Evolutionary conservation across 768 basidiomycete genomes (phyloP).

Genomic region (Trametes cinnabarina): DNA sequence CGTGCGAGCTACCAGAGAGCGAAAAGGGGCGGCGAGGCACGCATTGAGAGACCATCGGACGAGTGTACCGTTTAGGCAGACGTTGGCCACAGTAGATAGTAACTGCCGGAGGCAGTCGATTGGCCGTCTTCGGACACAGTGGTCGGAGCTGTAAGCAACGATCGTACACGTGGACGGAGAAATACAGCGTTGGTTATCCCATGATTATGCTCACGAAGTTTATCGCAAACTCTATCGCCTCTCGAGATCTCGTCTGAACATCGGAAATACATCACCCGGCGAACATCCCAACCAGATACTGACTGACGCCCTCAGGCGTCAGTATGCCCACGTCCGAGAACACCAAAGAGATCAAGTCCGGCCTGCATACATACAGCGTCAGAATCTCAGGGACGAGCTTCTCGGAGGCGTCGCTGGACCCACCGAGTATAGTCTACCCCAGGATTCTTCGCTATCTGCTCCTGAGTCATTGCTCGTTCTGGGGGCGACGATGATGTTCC

Average conservation of each 20-base stretch:
- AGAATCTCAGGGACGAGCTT: conserved; percentile 6
- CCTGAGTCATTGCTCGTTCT: conserved; percentile 64
- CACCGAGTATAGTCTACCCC: conserved; percentile 93
- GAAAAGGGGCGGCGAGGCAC: not conserved
- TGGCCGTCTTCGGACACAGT: conserved; percentile 6
- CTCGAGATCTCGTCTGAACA: conserved; percentile 25
- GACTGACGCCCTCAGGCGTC: conserved; percentile 90
- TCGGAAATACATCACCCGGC: conserved; percentile 49
- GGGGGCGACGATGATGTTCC: conserved; percentile 14
- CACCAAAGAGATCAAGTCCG: conserved; percentile 90
- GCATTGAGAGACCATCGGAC: not conserved
- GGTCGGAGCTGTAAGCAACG: conserved; percentile 8
- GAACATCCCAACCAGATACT: conserved; percentile 94
- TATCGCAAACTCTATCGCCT: conserved; percentile 40
- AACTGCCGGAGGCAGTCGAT: not conserved
- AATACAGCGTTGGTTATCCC: conserved; percentile 22
- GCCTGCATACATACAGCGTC: conserved; percentile 43
- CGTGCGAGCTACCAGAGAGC: not conserved
- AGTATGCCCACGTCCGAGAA: conserved; percentile 93
- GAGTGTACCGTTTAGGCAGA: conserved; percentile 3
- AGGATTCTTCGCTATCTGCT: conserved; percentile 82
- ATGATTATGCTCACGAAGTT: conserved; percentile 27
- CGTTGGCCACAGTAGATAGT: not conserved
- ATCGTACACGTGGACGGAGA: conserved; percentile 22
- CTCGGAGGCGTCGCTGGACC: conserved; percentile 17